phyloP scores from a whole-genome alignment of 1,284 basidiomycete genomes.

The Apiotrichum montevideense region DNA sequence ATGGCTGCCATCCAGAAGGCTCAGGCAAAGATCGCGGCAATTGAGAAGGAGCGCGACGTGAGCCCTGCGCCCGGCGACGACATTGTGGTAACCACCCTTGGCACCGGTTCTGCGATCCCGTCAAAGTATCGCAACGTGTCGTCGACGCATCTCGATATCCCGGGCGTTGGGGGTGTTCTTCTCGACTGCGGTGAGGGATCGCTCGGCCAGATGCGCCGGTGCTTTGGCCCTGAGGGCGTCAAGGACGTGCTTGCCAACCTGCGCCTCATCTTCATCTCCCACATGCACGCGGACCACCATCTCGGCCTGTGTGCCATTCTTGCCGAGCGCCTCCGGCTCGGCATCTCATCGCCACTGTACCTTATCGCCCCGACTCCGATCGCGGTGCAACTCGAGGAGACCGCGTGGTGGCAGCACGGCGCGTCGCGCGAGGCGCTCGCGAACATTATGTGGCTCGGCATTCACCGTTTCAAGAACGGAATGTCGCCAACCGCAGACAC shows the following conservation, averaged over 20 bases:
- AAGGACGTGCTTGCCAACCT: constrained; percentile 58
- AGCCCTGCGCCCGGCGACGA: constrained; percentile 53
- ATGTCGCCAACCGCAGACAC: not conserved
- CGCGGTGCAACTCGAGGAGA: constrained; percentile 48
- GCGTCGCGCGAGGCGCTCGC: constrained; percentile 28
- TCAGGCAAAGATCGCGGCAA: constrained; percentile 15
- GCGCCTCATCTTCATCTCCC: constrained; percentile 77
- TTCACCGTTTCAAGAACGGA: constrained; percentile 15
- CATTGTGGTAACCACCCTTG: constrained; percentile 69
- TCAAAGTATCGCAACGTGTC: constrained; percentile 82
- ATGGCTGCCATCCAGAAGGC: constrained; percentile 20
- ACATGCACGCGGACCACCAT: constrained; percentile 91
- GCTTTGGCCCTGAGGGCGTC: constrained; percentile 61
- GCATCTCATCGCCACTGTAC: constrained; percentile 52
- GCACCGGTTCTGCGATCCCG: constrained; percentile 81
- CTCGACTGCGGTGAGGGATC: constrained; percentile 89
- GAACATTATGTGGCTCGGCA: constrained; percentile 37
- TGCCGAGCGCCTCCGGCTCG: constrained; percentile 56
- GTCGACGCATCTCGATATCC: constrained; percentile 65
- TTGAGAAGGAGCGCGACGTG: not conserved
- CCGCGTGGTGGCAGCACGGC: constrained; percentile 27
- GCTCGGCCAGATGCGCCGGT: constrained; percentile 75
- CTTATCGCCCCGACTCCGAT: constrained; percentile 54
- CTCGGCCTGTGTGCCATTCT: constrained; percentile 72
- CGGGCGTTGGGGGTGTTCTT: constrained; percentile 63